Evolutionary conservation across 805 yeast species (phyloP), one percentile per base, ranked within the genome.

Genomic region (Wickerhamomyces strasburgensis): DNA sequence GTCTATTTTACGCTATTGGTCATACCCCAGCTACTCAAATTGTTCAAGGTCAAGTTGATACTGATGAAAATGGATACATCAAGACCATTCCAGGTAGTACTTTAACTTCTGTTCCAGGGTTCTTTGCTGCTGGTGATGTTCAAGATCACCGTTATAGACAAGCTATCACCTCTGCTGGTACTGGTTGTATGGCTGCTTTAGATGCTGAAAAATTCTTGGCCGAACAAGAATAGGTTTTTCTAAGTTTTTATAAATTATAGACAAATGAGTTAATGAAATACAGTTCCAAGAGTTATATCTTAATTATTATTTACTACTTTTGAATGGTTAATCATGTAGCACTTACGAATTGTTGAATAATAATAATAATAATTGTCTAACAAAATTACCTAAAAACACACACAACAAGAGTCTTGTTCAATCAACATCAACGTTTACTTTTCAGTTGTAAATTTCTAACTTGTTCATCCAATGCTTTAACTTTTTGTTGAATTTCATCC

Each of bases 151-250:
- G 76, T 61, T 93, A 90, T 68, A 86, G 98, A 79, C 98, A 93
- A 72, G 98, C 98, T 41, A 87, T 93, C 59, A 93, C 98, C 29
- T 88, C 97, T 62, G 98, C 98, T n/a, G 98, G 98, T 58, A 75
- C 96, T 46, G 98, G 98, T 47, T 93, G 98, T 74, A 90, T 89
- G 97, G 98, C 98, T 55, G 98, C 95, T 43, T 75, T 93, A 44
- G 98, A 93, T 56, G 86, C 90, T 57, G 97, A 89, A 69, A 82
- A 78, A 62, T 84, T 73, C 62, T 61, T 89, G 44, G 67, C 90
- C 31, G 94, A 84, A 49, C 52, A 57, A 37, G 72, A 68, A 40
- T 67, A 60, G 39, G 29, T 33, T 4, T 23, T 5, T 15, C n/a
- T 17, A 37, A 32, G 23, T 18, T 21, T 17, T 19, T 31, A 18